Evolutionary conservation across 805 yeast species (phyloP).

Genomic region (Cephaloascus albidus): DNA sequence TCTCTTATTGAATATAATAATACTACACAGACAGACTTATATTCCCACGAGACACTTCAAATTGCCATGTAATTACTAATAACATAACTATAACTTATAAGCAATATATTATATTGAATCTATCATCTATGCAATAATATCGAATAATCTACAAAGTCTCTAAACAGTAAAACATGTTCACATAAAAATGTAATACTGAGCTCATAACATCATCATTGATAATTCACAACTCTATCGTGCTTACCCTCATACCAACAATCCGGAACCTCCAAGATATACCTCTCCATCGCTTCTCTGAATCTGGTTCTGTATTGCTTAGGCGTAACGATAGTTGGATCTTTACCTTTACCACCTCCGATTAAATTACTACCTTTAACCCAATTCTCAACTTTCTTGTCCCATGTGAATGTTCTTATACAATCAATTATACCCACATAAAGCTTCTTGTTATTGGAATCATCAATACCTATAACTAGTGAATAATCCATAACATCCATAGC

Average conservation of each 20-base stretch:
- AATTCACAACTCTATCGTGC: constrained; percentile 1
- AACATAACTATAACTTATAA: too few species aligned
- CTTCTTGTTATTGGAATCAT: constrained; percentile 47
- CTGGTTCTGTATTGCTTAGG: constrained; percentile 93
- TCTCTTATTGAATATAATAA: too few species aligned
- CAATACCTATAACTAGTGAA: constrained; percentile 89
- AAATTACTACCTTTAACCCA: constrained; percentile 97
- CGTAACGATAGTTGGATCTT: constrained; percentile 94
- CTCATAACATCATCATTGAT: too few species aligned
- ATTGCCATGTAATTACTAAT: too few species aligned
- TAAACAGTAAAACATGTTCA: too few species aligned
- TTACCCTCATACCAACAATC: constrained; percentile 46
- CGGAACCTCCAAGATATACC: constrained; percentile 91
- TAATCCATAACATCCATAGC: constrained; percentile 99
- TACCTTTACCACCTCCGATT: constrained; percentile 78
- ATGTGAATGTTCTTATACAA: constrained; percentile 90
- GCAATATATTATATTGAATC: too few species aligned
- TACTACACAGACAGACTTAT: too few species aligned
- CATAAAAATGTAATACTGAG: too few species aligned
- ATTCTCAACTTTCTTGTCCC: constrained; percentile 97
- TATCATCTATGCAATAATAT: too few species aligned
- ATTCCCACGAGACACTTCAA: too few species aligned
- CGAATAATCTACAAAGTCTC: too few species aligned
- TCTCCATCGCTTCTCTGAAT: constrained; percentile 96
- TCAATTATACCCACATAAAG: constrained; percentile 91